Conservation (phyloP, 2,329 filamentous ascomycete species). For the Epichloe aotearoae region DNA sequence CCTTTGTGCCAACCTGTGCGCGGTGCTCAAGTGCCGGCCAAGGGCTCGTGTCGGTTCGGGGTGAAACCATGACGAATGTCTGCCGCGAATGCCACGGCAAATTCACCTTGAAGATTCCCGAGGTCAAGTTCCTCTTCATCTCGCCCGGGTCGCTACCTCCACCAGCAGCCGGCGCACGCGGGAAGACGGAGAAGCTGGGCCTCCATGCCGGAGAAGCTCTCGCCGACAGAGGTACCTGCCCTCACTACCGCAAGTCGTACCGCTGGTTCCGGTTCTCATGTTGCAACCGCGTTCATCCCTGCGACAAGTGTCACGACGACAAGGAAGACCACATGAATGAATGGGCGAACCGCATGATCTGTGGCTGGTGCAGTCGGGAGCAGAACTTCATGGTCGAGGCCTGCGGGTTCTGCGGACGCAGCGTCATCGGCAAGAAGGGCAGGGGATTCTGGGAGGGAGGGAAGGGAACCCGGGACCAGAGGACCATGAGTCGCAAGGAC, state of each 20-base stretch:
- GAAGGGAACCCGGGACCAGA: conserved; percentile 62
- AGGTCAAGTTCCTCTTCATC: conserved; percentile 65
- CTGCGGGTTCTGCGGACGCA: conserved; percentile 59
- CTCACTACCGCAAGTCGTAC: conserved; percentile 45
- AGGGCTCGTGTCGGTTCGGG: conserved; percentile 59
- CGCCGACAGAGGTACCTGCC: conserved; percentile 38
- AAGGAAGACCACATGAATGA: conserved; percentile 61
- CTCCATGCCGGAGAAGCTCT: conserved; percentile 44
- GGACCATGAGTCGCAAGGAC: conserved; percentile 62
- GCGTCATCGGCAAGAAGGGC: conserved; percentile 52
- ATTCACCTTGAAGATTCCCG: conserved; percentile 67
- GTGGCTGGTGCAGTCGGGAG: conserved; percentile 67
- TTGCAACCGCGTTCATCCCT: conserved; percentile 45
- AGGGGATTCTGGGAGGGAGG: conserved; percentile 79
- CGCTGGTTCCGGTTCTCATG: conserved; percentile 55
- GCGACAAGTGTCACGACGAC: conserved; percentile 63
- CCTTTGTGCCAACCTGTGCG: conserved; percentile 66
- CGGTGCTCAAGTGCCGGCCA: conserved; percentile 58
- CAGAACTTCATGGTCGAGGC: conserved; percentile 67
- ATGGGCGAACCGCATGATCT: conserved; percentile 76
- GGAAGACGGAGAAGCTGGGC: conserved; percentile 40
- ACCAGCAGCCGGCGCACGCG: conserved; percentile 27
- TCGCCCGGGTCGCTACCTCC: conserved; percentile 37
- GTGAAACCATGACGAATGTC: conserved; percentile 58
- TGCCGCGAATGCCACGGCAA: conserved; percentile 69